Base-by-base conservation (phyloP, 495 filamentous ascomycete species). In the Hypoxylon lienhwacheense region DNA sequence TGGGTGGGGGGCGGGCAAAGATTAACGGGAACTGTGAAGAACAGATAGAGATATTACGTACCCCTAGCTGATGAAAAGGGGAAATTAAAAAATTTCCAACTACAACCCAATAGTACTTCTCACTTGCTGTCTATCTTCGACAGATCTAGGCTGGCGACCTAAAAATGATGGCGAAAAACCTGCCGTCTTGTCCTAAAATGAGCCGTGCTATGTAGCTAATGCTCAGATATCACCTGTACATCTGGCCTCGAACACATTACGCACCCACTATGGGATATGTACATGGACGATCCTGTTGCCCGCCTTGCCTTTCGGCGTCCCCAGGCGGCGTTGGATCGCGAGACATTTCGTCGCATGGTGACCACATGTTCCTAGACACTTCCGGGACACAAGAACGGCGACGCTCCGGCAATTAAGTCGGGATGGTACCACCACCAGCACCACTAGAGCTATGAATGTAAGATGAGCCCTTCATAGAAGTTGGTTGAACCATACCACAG, bases 341-440 rank as follows among this genome's bases (percentile, higher is more conserved):
- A 61, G 57, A 61, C 47, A 55, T 55, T 52, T 37, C 46, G 40
- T 61, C 57, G 42, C 37, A 61, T 61, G 51, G 57, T 61, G 22
- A 49, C 51, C 46, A 47, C 24, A 41, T 26, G 41, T 47, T 55
- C 34, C 41, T 47, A 61, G 51, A 55, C 57, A 54, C 52, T 51
- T 19, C 28, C 22, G 40, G 20, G 28, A 26, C 49, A 54, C 56
- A 54, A 53, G 31, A 54, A 50, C 50, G 56, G 32, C 21, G 15
- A 45, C 19, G 37, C 20, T 28, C 40, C 44, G 50, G 56, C 57
- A 55, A 47, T 61, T 55, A 15, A 28, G 11, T 32, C 21, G 21
- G 21, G 14, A n/a, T 29, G 17, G 39, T 42, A 31, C 19, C 25
- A 39, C 17, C 5, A 11, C 21, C 24, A 26, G 15, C 33, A 19